Evolutionary conservation across 2,329 filamentous ascomycete species (phyloP).

Genomic region (Diaporthe sp.): DNA sequence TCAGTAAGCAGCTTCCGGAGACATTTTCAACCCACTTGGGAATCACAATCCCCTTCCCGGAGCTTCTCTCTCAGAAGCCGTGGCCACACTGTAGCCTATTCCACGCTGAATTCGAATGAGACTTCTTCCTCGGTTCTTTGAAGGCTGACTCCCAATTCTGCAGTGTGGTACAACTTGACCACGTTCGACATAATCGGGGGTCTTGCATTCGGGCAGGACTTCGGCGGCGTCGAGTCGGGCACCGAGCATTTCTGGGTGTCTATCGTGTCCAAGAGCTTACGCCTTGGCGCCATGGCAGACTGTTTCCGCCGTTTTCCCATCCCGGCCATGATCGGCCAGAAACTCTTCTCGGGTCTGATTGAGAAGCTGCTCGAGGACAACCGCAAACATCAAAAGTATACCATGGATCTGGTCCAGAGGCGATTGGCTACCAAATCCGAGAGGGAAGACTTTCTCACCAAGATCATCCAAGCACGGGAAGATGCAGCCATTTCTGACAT

Average conservation of each 20-base stretch:
- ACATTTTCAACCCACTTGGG: too few relatives aligned
- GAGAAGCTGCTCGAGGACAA: constrained; percentile 41
- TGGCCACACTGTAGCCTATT: too few relatives aligned
- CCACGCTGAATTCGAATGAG: too few relatives aligned
- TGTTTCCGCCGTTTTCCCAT: constrained; percentile 45
- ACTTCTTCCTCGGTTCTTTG: too few relatives aligned
- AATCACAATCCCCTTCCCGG: too few relatives aligned
- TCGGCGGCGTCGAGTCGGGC: constrained; percentile 27
- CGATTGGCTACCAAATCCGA: constrained; percentile 27
- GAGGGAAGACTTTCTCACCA: constrained; percentile 46
- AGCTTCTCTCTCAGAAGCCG: too few relatives aligned
- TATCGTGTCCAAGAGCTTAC: constrained; percentile 41
- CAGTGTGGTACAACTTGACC: constrained; percentile 28
- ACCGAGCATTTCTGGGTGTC: constrained; percentile 45
- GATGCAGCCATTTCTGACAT: constrained; percentile 42
- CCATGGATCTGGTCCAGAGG: constrained; percentile 43
- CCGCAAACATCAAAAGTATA: constrained; percentile 41
- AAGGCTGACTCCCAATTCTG: too few relatives aligned
- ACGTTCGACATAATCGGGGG: constrained; percentile 33
- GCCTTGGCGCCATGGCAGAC: constrained; percentile 44
- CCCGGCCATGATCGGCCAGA: constrained; percentile 37
- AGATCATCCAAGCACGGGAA: constrained; percentile 44
- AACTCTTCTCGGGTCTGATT: constrained; percentile 40
- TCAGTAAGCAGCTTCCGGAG: constrained; percentile 12
- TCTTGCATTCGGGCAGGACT: constrained; percentile 45